phyloP scores from a whole-genome alignment of 257 asterid species.

The Vinca minor region DNA sequence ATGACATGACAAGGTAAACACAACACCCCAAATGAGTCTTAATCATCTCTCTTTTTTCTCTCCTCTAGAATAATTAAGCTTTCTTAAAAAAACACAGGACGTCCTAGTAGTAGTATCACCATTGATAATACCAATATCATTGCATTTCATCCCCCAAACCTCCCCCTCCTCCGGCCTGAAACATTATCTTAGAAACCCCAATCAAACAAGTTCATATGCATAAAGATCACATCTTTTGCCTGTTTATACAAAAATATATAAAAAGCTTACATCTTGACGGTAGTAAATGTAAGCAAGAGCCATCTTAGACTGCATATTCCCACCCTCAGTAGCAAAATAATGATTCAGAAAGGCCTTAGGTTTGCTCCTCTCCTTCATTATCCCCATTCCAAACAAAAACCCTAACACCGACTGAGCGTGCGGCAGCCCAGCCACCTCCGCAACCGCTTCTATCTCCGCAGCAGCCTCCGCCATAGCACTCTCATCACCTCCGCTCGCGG shows the following conservation, averaged over 20 bases:
- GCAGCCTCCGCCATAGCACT: conserved; percentile 71
- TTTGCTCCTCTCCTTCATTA: conserved; percentile 66
- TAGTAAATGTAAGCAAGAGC: conserved; percentile 74
- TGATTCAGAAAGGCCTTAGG: conserved; percentile 68
- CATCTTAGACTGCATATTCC: conserved; percentile 95
- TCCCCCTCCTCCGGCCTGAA: too few relatives aligned
- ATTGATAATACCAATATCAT: too few relatives aligned
- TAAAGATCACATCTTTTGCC: not conserved
- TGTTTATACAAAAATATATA: not conserved
- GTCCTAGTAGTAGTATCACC: too few relatives aligned
- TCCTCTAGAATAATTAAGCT: not conserved
- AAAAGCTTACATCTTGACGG: conserved; percentile 95
- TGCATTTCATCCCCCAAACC: too few relatives aligned
- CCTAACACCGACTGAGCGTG: conserved; percentile 86
- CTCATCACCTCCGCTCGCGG: conserved; percentile 61
- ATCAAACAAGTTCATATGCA: not conserved
- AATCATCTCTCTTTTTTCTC: not conserved
- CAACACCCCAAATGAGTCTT: not conserved
- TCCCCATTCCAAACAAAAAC: conserved; percentile 70
- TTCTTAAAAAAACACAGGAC: too few relatives aligned
- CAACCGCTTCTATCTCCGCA: conserved; percentile 57
- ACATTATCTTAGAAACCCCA: too few relatives aligned
- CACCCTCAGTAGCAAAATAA: conserved; percentile 72
- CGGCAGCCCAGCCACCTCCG: conserved; percentile 49
- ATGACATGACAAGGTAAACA: too few relatives aligned